phyloP scores from a whole-genome alignment of 176 grass and related monocot genomes.

The Pontederia crassipes region DNA sequence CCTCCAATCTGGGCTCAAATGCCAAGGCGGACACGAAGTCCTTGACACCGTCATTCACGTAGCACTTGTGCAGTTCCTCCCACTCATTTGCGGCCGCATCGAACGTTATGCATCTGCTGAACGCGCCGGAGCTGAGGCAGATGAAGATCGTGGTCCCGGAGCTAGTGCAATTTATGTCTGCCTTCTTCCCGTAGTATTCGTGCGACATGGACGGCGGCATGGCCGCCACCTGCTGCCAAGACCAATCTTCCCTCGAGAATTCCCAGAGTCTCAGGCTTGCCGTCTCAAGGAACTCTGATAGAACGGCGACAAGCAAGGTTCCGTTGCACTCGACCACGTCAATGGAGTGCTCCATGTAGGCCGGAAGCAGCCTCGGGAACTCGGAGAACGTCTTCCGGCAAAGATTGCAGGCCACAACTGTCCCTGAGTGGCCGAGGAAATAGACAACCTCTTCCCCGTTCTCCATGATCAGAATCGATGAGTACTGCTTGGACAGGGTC shows the following conservation, averaged over 20 bases:
- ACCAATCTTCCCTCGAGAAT: conserved; percentile 20
- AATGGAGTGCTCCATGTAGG: conserved; percentile 57
- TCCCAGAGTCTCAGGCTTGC: conserved; percentile 70
- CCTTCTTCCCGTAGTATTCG: conserved; percentile 46
- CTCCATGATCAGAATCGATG: conserved; percentile 31
- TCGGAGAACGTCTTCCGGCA: conserved; percentile 31
- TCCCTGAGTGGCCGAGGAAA: conserved; percentile 58
- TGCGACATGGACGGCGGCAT: conserved; percentile 79
- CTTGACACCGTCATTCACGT: conserved; percentile 17
- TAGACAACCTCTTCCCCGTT: conserved; percentile 38
- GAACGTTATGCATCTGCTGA: conserved; percentile 53
- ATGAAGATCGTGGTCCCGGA: conserved; percentile 49
- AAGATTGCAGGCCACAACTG: conserved; percentile 51
- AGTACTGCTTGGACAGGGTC: conserved; percentile 46
- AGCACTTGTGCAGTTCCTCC: conserved; percentile 44
- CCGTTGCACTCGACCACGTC: conserved; percentile 61
- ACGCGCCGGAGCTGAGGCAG: conserved; percentile 46
- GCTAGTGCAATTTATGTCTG: conserved; percentile 72
- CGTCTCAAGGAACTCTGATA: conserved; percentile 69
- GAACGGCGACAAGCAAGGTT: conserved; percentile 46
- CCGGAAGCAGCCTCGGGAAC: conserved; percentile 54
- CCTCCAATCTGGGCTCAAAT: conserved; percentile 88
- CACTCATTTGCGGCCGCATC: conserved; percentile 39
- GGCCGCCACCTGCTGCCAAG: conserved; percentile 58
- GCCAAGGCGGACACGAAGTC: conserved; percentile 78